Evolutionary conservation across 2,329 filamentous ascomycete genomes (phyloP).

Genomic region (Diaporthe citri): DNA sequence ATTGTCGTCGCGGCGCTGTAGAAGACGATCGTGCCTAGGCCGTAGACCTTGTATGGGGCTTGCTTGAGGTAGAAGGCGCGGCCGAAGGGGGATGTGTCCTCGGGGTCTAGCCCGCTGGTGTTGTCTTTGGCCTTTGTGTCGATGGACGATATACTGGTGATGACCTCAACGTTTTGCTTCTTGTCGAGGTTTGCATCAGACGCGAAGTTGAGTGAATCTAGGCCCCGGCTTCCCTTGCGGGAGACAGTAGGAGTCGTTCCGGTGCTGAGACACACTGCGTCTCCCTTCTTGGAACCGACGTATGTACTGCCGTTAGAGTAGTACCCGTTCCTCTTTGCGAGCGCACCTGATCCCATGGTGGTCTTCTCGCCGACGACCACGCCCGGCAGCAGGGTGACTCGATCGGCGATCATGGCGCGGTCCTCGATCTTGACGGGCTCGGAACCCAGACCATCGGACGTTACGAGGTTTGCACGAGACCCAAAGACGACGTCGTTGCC

Average conservation of each 20-base stretch:
- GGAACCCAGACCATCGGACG: slow-evolving; percentile 63
- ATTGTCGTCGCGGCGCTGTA: slow-evolving; percentile 63
- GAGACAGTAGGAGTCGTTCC: background rate
- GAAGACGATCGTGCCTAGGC: slow-evolving; percentile 60
- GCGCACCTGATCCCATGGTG: slow-evolving; percentile 66
- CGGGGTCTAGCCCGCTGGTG: slow-evolving; percentile 15
- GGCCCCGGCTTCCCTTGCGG: background rate
- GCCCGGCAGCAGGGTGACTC: slow-evolving; percentile 65
- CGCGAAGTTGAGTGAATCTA: slow-evolving; percentile 34
- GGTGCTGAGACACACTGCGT: slow-evolving; percentile 57
- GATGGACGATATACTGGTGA: no score
- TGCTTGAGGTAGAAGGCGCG: slow-evolving; percentile 66
- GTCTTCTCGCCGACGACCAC: slow-evolving; percentile 61
- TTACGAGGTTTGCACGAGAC: slow-evolving; percentile 65
- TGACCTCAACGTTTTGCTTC: background rate
- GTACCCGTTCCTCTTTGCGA: slow-evolving; percentile 58
- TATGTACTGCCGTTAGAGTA: slow-evolving; percentile 62
- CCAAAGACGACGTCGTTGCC: slow-evolving; percentile 72
- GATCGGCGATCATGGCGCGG: slow-evolving; percentile 68
- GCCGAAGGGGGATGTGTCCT: slow-evolving; percentile 61
- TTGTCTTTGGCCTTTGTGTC: slow-evolving; percentile 8
- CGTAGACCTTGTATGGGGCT: slow-evolving; percentile 64
- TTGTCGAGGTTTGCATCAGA: background rate
- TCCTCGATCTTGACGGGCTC: slow-evolving; percentile 61
- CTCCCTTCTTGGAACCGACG: slow-evolving; percentile 65